phyloP scores from a whole-genome alignment of 768 basidiomycete genomes.

The Amanita muscaria region DNA sequence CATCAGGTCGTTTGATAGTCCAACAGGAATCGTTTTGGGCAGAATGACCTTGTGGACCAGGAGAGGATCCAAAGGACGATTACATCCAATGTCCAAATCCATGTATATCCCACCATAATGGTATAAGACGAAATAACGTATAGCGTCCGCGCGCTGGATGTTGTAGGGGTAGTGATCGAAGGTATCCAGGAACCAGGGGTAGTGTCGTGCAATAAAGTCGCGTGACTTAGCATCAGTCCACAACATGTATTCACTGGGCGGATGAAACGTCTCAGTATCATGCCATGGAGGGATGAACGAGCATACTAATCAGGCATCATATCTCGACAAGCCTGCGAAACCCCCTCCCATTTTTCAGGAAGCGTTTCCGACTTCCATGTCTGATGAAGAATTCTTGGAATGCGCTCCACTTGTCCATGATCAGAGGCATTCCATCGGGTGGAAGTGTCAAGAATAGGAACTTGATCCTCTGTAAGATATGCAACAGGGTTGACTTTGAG shows the following conservation, averaged over 20 bases:
- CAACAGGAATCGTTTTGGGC: constrained; percentile 93
- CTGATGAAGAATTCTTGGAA: constrained; percentile 94
- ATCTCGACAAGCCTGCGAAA: constrained; percentile 78
- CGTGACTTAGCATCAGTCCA: constrained; percentile 94
- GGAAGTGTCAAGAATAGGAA: constrained; percentile 46
- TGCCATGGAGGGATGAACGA: constrained; percentile 6
- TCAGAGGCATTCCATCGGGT: constrained; percentile 58
- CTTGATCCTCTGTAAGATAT: constrained; percentile 72
- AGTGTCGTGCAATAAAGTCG: constrained; percentile 80
- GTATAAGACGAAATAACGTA: constrained; percentile 96
- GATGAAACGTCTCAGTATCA: constrained; percentile 13
- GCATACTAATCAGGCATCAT: constrained; percentile 97
- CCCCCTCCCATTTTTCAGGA: constrained; percentile 69
- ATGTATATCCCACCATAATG: constrained; percentile 94
- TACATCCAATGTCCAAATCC: constrained; percentile 94
- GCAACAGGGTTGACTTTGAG: constrained; percentile 72
- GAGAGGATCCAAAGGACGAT: constrained; percentile 78
- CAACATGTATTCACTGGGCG: constrained; percentile 79
- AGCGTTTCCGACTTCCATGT: constrained; percentile 94
- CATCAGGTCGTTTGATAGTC: constrained; percentile 96
- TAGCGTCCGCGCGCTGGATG: constrained; percentile 94
- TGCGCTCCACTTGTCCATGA: constrained; percentile 56
- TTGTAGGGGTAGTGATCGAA: constrained; percentile 87
- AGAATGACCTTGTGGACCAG: constrained; percentile 82
- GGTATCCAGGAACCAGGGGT: constrained; percentile 89